Evolutionary conservation across 2,329 filamentous ascomycete species (phyloP).

Genomic region (Pyricularia grisea): DNA sequence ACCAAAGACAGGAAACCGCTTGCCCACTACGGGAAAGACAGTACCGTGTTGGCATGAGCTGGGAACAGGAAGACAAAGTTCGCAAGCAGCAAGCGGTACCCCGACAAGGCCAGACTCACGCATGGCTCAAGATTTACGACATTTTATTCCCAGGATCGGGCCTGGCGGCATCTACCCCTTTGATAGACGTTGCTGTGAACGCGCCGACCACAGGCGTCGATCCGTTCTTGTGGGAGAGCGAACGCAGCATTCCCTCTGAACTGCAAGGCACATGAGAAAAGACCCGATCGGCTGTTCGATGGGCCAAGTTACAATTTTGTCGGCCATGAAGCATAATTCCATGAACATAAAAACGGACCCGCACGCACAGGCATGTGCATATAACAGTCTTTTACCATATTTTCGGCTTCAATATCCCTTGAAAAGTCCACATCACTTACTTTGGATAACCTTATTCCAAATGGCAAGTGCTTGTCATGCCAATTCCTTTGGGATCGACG

Average conservation of each 20-base stretch:
- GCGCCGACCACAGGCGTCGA: neutral
- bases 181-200: neutral
- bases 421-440: neutral
- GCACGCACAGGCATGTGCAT: neutral
- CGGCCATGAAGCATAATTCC: neutral
- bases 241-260: neutral
- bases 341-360: neutral
- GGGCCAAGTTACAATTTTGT: neutral
- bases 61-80: neutral
- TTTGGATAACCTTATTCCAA: neutral
- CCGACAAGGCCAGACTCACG: neutral
- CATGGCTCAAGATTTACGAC: neutral
- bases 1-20: neutral
- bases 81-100: neutral
- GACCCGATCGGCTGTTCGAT: neutral
- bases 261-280: neutral
- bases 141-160: neutral
- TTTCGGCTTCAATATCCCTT: neutral
- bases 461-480: neutral
- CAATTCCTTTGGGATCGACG: neutral
- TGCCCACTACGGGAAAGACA: neutral
- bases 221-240: neutral
- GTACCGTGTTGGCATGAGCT: neutral
- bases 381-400: neutral
- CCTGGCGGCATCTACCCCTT: neutral